Base-by-base conservation (phyloP, 768 basidiomycete genomes). In the Plicaturopsis crispa region DNA sequence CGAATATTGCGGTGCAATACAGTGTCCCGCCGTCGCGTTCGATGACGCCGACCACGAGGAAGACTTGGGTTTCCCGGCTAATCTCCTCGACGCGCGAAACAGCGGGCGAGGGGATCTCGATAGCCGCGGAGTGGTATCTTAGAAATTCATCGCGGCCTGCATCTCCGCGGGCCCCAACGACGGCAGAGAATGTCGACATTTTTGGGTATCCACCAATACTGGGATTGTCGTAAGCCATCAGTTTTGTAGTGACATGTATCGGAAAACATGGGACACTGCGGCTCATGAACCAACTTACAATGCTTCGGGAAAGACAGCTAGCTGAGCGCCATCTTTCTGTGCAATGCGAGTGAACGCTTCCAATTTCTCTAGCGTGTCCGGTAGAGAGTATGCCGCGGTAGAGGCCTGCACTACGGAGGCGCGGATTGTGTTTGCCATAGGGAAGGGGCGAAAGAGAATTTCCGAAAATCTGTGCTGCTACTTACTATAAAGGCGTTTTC, bases 141-240 rank as follows among this genome's bases (percentile, higher is more conserved):
- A 76, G 45, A 48, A 65, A 82, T 48, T 80, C 78, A 23, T 80
- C 72, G 18, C 80, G 66, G 6, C 79, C 79, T 37, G 66, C 58
- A 0, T 60, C 54, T 2, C 56, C 46, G 18, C 78, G 67, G 0
- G 67, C 64, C 19, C 80, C 80, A 0, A 82, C 66, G 45, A 42
- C 61, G 45, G 48, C 55, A 3, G 72, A 73, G 41, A 78, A 76
- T 1, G 65, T 67, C 1, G 73, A 75, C 55, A 66, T 61, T 46
- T 75, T 77, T 6, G 78, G 77, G 48, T 79, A 79, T 2, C 77
- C 77, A 4, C 76, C 77, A 31, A 74, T 63, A 43, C 73, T 75
- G 17, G 33, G 14, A 40, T 22, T 12, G 26, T n/a, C 24, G 4
- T 18, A 17, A 21, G 11, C 19, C 17, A 21, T n/a, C n/a, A n/a